Conservation (phyloP, 495 filamentous ascomycete species). For the Trichoderma orchidacearum region DNA sequence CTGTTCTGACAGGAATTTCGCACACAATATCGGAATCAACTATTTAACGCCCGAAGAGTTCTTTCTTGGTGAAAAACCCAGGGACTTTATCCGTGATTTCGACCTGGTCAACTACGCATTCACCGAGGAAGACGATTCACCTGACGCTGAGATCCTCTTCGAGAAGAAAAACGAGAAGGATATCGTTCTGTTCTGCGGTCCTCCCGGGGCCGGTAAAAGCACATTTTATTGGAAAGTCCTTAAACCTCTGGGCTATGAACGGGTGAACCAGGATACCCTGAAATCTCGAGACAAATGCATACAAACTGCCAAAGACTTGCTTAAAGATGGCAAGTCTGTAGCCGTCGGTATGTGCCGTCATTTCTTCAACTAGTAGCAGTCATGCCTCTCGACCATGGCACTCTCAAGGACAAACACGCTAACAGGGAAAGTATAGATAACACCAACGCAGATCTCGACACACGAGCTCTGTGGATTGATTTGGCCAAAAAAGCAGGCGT, state of each 20-base stretch:
- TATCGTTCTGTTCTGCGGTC: slow-evolving; percentile 74
- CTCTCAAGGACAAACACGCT: background rate
- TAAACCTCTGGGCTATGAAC: slow-evolving; percentile 65
- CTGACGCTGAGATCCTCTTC: slow-evolving; percentile 24
- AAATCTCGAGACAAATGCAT: slow-evolving; percentile 77
- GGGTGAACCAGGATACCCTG: slow-evolving; percentile 83
- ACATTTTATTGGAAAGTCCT: slow-evolving; percentile 76
- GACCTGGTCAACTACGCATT: slow-evolving; percentile 34
- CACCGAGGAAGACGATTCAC: slow-evolving; percentile 2
- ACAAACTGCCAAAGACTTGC: slow-evolving; percentile 52
- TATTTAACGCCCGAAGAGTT: slow-evolving; percentile 87
- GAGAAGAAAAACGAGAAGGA: slow-evolving; percentile 53
- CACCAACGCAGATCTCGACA: slow-evolving; percentile 73
- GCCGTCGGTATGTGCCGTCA: slow-evolving; percentile 52
- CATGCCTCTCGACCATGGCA: too few relatives aligned
- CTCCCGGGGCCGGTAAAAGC: slow-evolving; percentile 80
- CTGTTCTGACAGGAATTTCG: slow-evolving; percentile 74
- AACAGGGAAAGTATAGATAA: slow-evolving; percentile 52
- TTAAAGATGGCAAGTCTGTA: slow-evolving; percentile 53
- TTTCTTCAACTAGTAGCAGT: background rate
- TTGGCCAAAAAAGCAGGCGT: slow-evolving; percentile 56
- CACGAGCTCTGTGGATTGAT: slow-evolving; percentile 57
- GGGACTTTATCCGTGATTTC: slow-evolving; percentile 53
- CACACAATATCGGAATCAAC: slow-evolving; percentile 62
- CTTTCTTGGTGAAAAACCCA: slow-evolving; percentile 53